A percentile compares a stretch with the other conserved stretches of the same genome.
phyloP scores from a whole-genome alignment of 2,329 filamentous ascomycete genomes.

The Epichloe glyceriae region DNA sequence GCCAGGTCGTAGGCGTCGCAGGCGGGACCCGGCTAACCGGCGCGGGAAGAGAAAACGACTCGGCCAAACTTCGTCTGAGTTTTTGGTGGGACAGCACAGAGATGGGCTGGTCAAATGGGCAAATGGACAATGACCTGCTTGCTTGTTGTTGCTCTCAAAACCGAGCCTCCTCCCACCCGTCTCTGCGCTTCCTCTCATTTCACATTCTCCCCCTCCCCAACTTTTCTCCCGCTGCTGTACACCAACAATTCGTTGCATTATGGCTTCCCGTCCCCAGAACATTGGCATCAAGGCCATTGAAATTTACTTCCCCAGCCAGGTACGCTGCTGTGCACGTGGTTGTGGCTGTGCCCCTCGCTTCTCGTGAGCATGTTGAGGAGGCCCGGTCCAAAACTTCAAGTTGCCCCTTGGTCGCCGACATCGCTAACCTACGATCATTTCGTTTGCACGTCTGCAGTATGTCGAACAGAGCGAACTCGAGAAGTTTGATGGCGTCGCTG shows the following conservation, averaged over 20 bases:
- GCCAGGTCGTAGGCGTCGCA: not conserved
- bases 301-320: constrained; percentile 78
- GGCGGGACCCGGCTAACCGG: too few relatives aligned
- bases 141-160: constrained; percentile 2
- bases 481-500: constrained; percentile 71
- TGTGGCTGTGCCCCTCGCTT: constrained; percentile 2
- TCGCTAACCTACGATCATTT: constrained; percentile 13
- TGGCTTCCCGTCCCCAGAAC: constrained; percentile 70
- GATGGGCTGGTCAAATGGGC: not conserved
- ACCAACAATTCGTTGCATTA: constrained; percentile 23
- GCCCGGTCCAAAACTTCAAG: constrained; percentile 2
- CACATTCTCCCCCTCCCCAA: not conserved
- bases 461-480: constrained; percentile 74
- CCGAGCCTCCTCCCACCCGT: constrained; percentile 5
- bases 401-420: constrained; percentile 9
- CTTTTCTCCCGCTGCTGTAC: not conserved
- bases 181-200: not conserved
- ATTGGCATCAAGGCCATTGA: constrained; percentile 91
- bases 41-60: not conserved
- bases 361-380: not conserved
- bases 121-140: not conserved
- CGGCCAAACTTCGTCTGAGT: not conserved
- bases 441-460: constrained; percentile 41
- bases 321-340: constrained; percentile 28
- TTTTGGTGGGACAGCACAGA: constrained; percentile 1